Conservation (phyloP, 2,329 filamentous ascomycete species). For the Aspergillus novoparasiticus region DNA sequence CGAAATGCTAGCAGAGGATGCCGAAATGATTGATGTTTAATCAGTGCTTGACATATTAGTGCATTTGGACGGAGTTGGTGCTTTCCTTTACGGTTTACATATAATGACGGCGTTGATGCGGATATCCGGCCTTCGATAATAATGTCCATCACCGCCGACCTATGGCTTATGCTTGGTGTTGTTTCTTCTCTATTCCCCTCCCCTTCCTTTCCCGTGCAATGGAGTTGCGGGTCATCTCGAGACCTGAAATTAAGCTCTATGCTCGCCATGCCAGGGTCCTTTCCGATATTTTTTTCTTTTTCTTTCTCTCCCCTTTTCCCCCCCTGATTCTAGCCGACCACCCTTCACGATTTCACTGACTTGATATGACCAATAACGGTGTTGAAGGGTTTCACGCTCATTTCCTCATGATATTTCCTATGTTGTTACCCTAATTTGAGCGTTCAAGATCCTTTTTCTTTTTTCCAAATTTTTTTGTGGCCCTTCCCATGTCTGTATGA, state of each 20-base stretch:
- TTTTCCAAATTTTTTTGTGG: no score
- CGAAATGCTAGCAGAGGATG: conserved; percentile 59
- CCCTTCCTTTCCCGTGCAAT: conserved; percentile 3
- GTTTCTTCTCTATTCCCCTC: not conserved
- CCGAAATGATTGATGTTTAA: conserved; percentile 66
- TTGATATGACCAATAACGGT: conserved; percentile 1
- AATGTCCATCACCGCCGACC: conserved; percentile 12
- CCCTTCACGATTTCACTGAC: conserved; percentile 7
- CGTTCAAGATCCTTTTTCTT: conserved; percentile 9
- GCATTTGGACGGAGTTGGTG: conserved; percentile 38
- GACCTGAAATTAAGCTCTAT: conserved; percentile 9
- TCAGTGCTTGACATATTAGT: conserved; percentile 28
- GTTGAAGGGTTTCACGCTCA: conserved; percentile 16
- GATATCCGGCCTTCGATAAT: conserved; percentile 19
- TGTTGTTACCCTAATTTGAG: conserved; percentile 18
- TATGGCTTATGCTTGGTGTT: conserved; percentile 4
- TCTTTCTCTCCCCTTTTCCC: not conserved
- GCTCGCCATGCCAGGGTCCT: not conserved
- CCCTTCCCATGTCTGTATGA: not conserved
- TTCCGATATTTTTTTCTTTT: not conserved
- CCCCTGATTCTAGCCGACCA: conserved; percentile 1
- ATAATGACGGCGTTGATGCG: conserved; percentile 27
- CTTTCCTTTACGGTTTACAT: conserved; percentile 28
- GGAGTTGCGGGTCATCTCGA: not conserved
- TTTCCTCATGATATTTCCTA: conserved; percentile 18